A percentile compares a stretch with the other conserved stretches of the same genome.
Evolutionary conservation across 306 rosid genomes (phyloP).

Genomic region (Astragalus glycyphyllos): DNA sequence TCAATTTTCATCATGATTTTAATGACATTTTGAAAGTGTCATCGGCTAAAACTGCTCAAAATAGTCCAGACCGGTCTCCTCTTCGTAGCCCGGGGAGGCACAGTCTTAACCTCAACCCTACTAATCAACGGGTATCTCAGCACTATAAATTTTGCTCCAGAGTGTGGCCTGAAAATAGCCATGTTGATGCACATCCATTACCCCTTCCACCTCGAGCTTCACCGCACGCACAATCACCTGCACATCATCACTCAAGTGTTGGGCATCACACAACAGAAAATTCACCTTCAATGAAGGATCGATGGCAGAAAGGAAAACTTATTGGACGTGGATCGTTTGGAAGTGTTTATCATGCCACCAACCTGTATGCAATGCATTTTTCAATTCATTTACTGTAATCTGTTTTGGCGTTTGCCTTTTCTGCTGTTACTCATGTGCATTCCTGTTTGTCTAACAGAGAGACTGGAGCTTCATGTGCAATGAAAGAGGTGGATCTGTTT

Average conservation of each 20-base stretch:
- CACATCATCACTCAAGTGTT: constrained; percentile 42
- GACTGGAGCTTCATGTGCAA: constrained; percentile 95
- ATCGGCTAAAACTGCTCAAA: constrained; percentile 46
- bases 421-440: constrained; percentile 16
- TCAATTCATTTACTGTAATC: constrained; percentile 36
- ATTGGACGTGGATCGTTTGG: constrained; percentile 97
- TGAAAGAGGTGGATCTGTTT: constrained; percentile 96
- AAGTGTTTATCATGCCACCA: constrained; percentile 81
- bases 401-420: constrained; percentile 29
- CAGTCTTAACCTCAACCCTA: constrained; percentile 42
- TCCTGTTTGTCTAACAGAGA: constrained; percentile 55
- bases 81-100: constrained; percentile 53
- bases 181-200: constrained; percentile 75
- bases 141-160: constrained; percentile 42
- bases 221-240: constrained; percentile 46
- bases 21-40: constrained; percentile 48
- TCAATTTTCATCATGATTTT: constrained; percentile 45
- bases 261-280: constrained; percentile 49
- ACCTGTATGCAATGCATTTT: constrained; percentile 58
- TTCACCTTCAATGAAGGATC: constrained; percentile 64
- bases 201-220: constrained; percentile 83
- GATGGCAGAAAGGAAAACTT: constrained; percentile 90
- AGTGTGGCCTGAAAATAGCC: constrained; percentile 59
- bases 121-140: constrained; percentile 50
- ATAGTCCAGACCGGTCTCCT: constrained; percentile 63